Evolutionary conservation across 2,329 filamentous ascomycete genomes (phyloP), one percentile per base, ranked within the genome.

Genomic region (Sclerotinia glacialis): DNA sequence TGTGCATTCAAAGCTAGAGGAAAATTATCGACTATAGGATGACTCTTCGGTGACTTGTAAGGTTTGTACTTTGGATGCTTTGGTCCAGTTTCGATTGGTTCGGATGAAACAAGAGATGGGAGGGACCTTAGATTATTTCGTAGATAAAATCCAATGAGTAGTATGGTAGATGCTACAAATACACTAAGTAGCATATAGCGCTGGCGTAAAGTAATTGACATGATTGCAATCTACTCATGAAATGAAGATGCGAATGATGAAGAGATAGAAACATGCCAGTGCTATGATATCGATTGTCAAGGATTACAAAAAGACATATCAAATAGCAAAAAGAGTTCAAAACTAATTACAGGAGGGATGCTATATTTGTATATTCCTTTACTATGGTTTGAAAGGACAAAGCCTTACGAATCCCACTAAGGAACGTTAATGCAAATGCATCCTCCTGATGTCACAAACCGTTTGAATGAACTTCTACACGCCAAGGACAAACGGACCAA

Each of bases 1-100:
- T 69, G 68, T 2, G 70, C 72, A 5, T 67, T 64, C 31, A 65
- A 55, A 53, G 73, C 73, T 5, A 71, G 65, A 23, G 73, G 73
- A 28, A 74, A 74, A 64, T 74, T 74, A 40, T 74, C 73, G 14
- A 72, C 65, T 40, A 74, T 71, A 23, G 73, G 72, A 55, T 58
- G 62, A 11, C 61, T 67, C 50, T 63, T 66, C 5, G 62, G 40
- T 7, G 50, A 23, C 21, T 66, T 61, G 1, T 28, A 12, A 3
- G 66, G n/a, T 66, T 71, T 72, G 23, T 71, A 71, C 46, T 52
- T 67, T 12, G 67, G 67, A 11, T 55, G 58, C 26, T 67, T 62
- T 23, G 55, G 64, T 18, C 47, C 54, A n/a, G 31, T 49, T 44
- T 47, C 31, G 28, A 34, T 21, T 37, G 12, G 46, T 46, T 42